Percentiles rank a stretch among this genome's conserved stretches.
These are phyloP conservation scores for Populus hybrid DNA, from an alignment of 441 rosid genomes.

Conservation along the genomic window DNA sequence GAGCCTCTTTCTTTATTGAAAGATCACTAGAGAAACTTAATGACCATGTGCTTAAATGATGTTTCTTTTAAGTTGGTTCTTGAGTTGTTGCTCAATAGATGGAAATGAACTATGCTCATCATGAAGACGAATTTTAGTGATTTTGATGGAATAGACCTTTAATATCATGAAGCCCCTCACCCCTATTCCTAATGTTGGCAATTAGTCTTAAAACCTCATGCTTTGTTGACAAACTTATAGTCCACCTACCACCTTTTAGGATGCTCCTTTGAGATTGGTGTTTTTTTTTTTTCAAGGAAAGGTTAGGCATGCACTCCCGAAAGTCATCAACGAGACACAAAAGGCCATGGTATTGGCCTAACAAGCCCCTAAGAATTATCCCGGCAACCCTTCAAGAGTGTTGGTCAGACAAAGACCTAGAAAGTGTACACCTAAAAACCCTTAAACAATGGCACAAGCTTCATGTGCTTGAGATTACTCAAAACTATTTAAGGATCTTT, in stretches of 20 bases:
- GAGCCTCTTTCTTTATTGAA: not conserved
- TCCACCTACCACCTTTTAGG: not conserved
- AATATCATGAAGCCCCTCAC: not conserved
- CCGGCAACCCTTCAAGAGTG: not conserved
- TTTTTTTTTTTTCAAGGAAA: not conserved
- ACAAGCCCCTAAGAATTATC: not conserved
- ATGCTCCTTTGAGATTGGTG: not conserved
- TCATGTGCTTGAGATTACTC: not conserved
- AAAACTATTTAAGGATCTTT: not conserved
- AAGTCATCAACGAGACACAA: not conserved
- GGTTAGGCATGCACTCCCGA: not conserved
- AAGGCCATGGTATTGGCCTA: not conserved
- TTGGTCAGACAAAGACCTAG: not conserved
- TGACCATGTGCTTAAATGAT: not conserved
- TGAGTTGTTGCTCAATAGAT: not conserved
- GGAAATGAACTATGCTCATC: not conserved
- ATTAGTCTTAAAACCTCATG: not conserved
- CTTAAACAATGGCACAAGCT: not conserved
- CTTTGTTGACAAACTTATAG: not conserved
- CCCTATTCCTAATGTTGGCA: not conserved
- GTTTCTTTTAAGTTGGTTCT: not conserved
- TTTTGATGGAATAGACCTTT: not conserved
- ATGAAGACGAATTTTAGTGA: not conserved
- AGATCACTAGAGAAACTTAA: not conserved
- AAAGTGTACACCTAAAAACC: not conserved